Conservation (phyloP, 2,329 filamentous ascomycete species). For the Helicocarpus griseus region DNA sequence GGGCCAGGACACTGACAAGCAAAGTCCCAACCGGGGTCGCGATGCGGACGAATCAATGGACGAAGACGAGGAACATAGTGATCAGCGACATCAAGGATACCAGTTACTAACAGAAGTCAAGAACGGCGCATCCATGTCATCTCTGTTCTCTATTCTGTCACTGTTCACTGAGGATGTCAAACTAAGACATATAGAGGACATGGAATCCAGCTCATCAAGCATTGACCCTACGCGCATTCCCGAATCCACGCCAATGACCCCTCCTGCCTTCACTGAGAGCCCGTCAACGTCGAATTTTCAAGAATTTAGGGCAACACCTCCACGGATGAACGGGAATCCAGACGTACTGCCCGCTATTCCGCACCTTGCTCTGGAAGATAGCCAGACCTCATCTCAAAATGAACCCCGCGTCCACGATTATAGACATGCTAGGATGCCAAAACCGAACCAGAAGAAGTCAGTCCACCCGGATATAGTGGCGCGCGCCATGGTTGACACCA, state of each 20-base stretch:
- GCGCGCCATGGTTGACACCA: slow-evolving; percentile 91
- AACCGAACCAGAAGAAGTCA: slow-evolving; percentile 47
- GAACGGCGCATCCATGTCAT: slow-evolving; percentile 97
- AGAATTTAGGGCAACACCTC: slow-evolving; percentile 7
- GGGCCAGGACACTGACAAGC: slow-evolving; percentile 15
- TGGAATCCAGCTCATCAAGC: slow-evolving; percentile 28
- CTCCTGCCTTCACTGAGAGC: slow-evolving; percentile 20
- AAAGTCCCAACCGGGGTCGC: slow-evolving; percentile 33
- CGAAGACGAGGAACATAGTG: slow-evolving; percentile 48
- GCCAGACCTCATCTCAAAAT: slow-evolving; percentile 14
- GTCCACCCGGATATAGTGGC: slow-evolving; percentile 95
- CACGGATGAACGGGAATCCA: slow-evolving; percentile 18
- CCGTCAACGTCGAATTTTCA: slow-evolving; percentile 17
- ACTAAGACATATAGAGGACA: slow-evolving; percentile 57
- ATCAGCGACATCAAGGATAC: slow-evolving; percentile 67
- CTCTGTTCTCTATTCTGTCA: slow-evolving; percentile 85
- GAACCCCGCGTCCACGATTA: slow-evolving; percentile 28
- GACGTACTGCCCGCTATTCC: slow-evolving; percentile 54
- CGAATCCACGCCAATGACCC: slow-evolving; percentile 32
- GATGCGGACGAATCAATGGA: slow-evolving; percentile 33
- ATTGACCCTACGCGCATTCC: slow-evolving; percentile 24
- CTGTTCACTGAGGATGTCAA: slow-evolving; percentile 93
- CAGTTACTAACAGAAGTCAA: slow-evolving; percentile 94
- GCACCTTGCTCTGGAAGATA: slow-evolving; percentile 53
- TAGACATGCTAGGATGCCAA: slow-evolving; percentile 25